These are phyloP conservation scores for Camellia sinensis DNA, from an alignment of 148 eudicot genomes.

Conservation along the genomic window DNA sequence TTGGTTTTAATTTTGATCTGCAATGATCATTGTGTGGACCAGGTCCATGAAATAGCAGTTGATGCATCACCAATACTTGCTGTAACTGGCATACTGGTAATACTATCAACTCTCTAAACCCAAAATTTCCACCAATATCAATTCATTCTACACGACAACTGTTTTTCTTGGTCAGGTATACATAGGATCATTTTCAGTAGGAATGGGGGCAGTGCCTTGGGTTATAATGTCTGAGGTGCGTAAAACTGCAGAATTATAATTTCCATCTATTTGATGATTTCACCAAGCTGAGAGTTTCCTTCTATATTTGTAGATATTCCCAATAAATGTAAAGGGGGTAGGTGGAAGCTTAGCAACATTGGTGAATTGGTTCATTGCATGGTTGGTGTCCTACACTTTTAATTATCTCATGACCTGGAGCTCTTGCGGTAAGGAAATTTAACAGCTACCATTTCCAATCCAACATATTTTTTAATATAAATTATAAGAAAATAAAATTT, in stretches of 20 bases:
- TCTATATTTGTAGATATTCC: slow-evolving; percentile 37
- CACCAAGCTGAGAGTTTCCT: background rate
- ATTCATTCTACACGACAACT: background rate
- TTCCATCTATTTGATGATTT: background rate
- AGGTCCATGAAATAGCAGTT: slow-evolving; percentile 53
- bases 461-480: too few species aligned
- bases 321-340: slow-evolving; percentile 80
- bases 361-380: slow-evolving; percentile 89
- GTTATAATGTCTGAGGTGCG: slow-evolving; percentile 92
- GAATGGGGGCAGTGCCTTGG: slow-evolving; percentile 97
- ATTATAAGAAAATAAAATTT: too few species aligned
- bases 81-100: slow-evolving; percentile 85
- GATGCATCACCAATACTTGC: slow-evolving; percentile 65
- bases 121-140: background rate
- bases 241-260: background rate
- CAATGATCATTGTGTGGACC: slow-evolving; percentile 15
- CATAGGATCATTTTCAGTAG: slow-evolving; percentile 72
- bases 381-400: slow-evolving; percentile 83
- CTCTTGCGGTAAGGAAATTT: slow-evolving; percentile 58
- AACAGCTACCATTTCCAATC: background rate
- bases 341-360: slow-evolving; percentile 93
- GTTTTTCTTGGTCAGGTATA: slow-evolving; percentile 44
- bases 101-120: slow-evolving; percentile 6
- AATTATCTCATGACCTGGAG: slow-evolving; percentile 86
- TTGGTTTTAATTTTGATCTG: background rate